phyloP scores from a whole-genome alignment of 2,329 filamentous ascomycete species.

The Fusarium sp. region DNA sequence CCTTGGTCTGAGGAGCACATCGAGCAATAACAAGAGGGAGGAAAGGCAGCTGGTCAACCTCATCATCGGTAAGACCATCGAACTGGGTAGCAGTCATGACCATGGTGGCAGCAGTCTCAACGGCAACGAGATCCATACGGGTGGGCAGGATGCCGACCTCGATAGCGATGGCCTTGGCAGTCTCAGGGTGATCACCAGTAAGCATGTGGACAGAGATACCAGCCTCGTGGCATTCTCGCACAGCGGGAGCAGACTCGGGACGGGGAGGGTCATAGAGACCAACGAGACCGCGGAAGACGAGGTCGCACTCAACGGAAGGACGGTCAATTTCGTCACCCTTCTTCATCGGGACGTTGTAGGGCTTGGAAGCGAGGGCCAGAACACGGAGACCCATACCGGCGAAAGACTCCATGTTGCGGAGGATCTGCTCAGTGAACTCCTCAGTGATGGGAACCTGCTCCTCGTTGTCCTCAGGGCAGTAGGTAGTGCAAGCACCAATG shows the following conservation, averaged over 20 bases:
- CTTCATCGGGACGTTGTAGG: slow-evolving; percentile 49
- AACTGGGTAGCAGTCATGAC: slow-evolving; percentile 74
- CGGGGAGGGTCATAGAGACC: slow-evolving; percentile 79
- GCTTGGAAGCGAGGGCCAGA: slow-evolving; percentile 68
- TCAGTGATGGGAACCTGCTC: slow-evolving; percentile 57
- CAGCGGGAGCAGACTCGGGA: slow-evolving; percentile 70
- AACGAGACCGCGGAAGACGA: slow-evolving; percentile 74
- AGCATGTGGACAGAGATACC: slow-evolving; percentile 76
- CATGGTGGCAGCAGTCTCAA: slow-evolving; percentile 66
- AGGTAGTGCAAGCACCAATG: slow-evolving; percentile 66
- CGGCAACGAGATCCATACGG: slow-evolving; percentile 59
- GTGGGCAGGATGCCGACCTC: slow-evolving; percentile 69
- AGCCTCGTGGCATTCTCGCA: slow-evolving; percentile 68
- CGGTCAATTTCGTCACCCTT: slow-evolving; percentile 60
- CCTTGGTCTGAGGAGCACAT: slow-evolving; percentile 76
- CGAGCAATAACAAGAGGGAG: slow-evolving; percentile 76
- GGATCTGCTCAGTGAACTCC: slow-evolving; percentile 63
- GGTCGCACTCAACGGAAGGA: slow-evolving; percentile 65
- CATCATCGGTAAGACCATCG: slow-evolving; percentile 69
- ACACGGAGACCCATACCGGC: slow-evolving; percentile 73
- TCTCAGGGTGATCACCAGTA: slow-evolving; percentile 73
- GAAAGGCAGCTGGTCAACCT: slow-evolving; percentile 72
- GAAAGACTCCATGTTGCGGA: slow-evolving; percentile 73
- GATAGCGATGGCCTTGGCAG: slow-evolving; percentile 69
- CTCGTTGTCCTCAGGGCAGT: slow-evolving; percentile 54